These are phyloP conservation scores for Beauveria sp. DNA, from an alignment of 2,329 filamentous ascomycete genomes.

Conservation along the genomic window DNA sequence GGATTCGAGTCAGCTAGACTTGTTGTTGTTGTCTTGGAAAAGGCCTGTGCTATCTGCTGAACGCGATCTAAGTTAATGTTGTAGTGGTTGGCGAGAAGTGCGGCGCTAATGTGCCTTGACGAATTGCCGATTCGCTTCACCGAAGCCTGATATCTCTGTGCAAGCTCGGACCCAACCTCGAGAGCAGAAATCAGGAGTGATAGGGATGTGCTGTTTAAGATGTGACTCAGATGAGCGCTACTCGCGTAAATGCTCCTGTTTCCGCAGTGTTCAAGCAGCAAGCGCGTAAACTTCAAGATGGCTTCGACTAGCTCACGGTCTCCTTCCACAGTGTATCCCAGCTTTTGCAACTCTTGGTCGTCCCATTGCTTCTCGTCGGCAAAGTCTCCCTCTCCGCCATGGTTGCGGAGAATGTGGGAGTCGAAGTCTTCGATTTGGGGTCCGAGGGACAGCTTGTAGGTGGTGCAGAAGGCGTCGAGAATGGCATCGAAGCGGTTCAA, in stretches of 20 bases:
- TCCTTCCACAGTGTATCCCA: slow-evolving; percentile 65
- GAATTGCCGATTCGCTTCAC: slow-evolving; percentile 67
- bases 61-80: slow-evolving; percentile 73
- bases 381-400: slow-evolving; percentile 43
- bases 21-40: slow-evolving; percentile 61
- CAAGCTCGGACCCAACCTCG: slow-evolving; percentile 74
- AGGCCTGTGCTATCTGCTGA: slow-evolving; percentile 74
- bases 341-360: slow-evolving; percentile 39
- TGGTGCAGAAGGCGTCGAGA: slow-evolving; percentile 70
- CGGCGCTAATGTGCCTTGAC: slow-evolving; percentile 59
- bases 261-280: slow-evolving; percentile 89
- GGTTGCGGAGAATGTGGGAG: slow-evolving; percentile 55
- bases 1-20: slow-evolving; percentile 45
- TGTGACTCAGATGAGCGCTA: slow-evolving; percentile 78
- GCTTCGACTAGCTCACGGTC: slow-evolving; percentile 74
- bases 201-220: slow-evolving; percentile 81
- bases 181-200: slow-evolving; percentile 71
- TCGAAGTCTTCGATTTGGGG: slow-evolving; percentile 74
- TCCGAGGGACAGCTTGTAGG: slow-evolving; percentile 72
- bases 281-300: slow-evolving; percentile 75
- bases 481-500: slow-evolving; percentile 90
- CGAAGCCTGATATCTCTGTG: slow-evolving; percentile 86
- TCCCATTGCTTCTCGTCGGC: slow-evolving; percentile 41
- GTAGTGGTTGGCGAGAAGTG: slow-evolving; percentile 77
- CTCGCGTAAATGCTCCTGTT: slow-evolving; percentile 95